These are phyloP conservation scores for Ambrosia trifida DNA, from an alignment of 129 eudicot genomes.

Conservation along the genomic window DNA sequence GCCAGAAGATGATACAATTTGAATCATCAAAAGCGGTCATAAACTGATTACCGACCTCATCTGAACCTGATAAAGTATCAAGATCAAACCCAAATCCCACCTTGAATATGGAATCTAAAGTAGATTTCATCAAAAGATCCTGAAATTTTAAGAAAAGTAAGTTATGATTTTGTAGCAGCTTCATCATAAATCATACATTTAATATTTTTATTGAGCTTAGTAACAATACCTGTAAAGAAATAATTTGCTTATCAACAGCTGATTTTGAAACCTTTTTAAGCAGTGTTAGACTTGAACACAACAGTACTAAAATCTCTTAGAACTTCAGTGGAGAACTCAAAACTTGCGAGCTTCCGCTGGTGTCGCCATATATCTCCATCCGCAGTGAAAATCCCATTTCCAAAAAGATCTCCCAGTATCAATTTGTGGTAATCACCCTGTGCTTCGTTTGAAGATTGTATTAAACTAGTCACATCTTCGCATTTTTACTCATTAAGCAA, in stretches of 20 bases:
- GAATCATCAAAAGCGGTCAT: conserved; percentile 71
- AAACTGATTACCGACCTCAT: conserved; percentile 46
- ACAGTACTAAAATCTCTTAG: conserved; percentile 60
- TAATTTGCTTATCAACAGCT: conserved; percentile 22
- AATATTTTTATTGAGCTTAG: background rate
- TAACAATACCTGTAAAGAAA: conserved; percentile 53
- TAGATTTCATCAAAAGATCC: conserved; percentile 63
- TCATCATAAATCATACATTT: background rate
- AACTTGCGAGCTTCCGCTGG: conserved; percentile 72
- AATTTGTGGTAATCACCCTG: conserved; percentile 54
- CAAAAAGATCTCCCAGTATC: conserved; percentile 55
- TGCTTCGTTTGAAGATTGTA: background rate
- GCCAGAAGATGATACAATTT: conserved; percentile 43
- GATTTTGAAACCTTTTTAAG: conserved; percentile 42
- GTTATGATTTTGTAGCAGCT: background rate
- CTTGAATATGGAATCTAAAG: conserved; percentile 70
- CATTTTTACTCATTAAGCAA: too few species aligned
- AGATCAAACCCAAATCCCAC: conserved; percentile 82
- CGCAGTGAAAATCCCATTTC: conserved; percentile 70
- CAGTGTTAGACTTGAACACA: conserved; percentile 48
- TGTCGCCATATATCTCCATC: conserved; percentile 78
- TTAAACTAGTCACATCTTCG: background rate
- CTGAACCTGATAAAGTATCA: conserved; percentile 54
- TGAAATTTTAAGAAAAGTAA: conserved; percentile 25
- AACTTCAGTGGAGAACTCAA: conserved; percentile 62